These are phyloP conservation scores for Tolypocladium tundrense DNA, from an alignment of 2,329 filamentous ascomycete genomes.

Conservation along the genomic window DNA sequence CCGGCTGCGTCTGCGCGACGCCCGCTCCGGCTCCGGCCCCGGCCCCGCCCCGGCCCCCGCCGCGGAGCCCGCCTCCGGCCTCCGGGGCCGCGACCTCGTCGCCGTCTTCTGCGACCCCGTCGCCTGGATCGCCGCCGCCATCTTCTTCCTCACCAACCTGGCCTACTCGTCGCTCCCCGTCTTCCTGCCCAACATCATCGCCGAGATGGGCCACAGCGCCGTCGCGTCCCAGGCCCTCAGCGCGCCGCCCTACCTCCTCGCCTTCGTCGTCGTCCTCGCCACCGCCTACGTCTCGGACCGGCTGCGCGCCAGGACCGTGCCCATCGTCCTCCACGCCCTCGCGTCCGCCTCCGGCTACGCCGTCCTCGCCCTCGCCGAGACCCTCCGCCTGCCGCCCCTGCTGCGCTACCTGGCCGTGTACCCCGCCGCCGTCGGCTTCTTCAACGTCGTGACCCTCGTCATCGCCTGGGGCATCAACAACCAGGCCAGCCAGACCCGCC, in stretches of 20 bases:
- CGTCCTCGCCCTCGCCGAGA: slow-evolving; percentile 49
- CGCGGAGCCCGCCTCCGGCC: slow-evolving; percentile 16
- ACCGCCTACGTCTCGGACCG: slow-evolving; percentile 67
- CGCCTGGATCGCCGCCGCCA: slow-evolving; percentile 61
- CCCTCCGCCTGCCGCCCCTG: slow-evolving; percentile 29
- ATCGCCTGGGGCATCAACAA: slow-evolving; percentile 89
- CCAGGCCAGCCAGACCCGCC: slow-evolving; percentile 56
- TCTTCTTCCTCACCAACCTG: slow-evolving; percentile 84
- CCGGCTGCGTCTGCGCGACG: slow-evolving; percentile 51
- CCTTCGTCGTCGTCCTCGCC: slow-evolving; percentile 61
- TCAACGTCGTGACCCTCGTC: slow-evolving; percentile 72
- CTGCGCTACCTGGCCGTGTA: slow-evolving; percentile 66
- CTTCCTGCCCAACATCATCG: slow-evolving; percentile 73
- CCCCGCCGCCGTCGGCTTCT: slow-evolving; percentile 71
- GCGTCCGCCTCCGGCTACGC: slow-evolving; percentile 52
- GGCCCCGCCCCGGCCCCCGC: background rate
- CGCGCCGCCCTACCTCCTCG: slow-evolving; percentile 69
- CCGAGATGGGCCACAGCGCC: slow-evolving; percentile 62
- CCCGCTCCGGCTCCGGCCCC: slow-evolving; percentile 8
- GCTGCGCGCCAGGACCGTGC: slow-evolving; percentile 48
- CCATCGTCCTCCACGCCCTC: slow-evolving; percentile 59
- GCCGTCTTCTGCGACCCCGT: slow-evolving; percentile 27
- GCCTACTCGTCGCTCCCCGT: slow-evolving; percentile 82
- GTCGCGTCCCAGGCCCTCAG: slow-evolving; percentile 65
- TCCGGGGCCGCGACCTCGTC: slow-evolving; percentile 47